Base-by-base conservation (phyloP, 129 eudicot species). In the Flaveria trinervia region DNA sequence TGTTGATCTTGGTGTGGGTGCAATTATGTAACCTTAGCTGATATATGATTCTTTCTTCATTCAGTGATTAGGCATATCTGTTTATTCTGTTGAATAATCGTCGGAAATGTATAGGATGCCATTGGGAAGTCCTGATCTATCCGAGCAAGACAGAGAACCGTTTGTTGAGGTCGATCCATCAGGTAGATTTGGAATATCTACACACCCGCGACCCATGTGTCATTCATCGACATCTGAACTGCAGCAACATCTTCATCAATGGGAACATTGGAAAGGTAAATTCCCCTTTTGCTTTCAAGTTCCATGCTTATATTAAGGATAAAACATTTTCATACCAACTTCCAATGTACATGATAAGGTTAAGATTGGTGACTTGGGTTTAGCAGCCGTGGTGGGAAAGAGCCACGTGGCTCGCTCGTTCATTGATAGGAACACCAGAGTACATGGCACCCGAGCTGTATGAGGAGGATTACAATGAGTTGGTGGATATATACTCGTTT, bases 391-490 rank as follows among this genome's bases (percentile, higher is more conserved):
- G 16, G 96, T 89, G 43, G 96, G 90, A 65, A 87, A 87, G 89
- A 89, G 80, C 79, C 96, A 85, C 22, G 83, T 80, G 6, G 92
- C 96, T 8, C 96, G 92, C 96, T 8, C 96, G 87, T 81, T 80
- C 96, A 7, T 48, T 89, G 71, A 26, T 89, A 75, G 94, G 97
- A 54, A 88, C 97, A 22, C 94, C 92, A 8, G 91, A 88, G 79
- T 91, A 77, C 78, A 88, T 91, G 93, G 97, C 97, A 6, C 93
- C 97, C 9, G 97, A 91, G 84, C 84, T 88, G 1, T 91, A 86
- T 16, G 97, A 88, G 43, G 97, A 88, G 82, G 85, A 91, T 77
- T 91, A 91, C 83, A 85, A 89, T 1, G 92, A 88, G 77, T 28
- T 79, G 57, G 88, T 91, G 26, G 97, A 91, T 77, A 84, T 91